Conservation (phyloP, 768 basidiomycete genomes). For the Naganishia kalamii region DNA sequence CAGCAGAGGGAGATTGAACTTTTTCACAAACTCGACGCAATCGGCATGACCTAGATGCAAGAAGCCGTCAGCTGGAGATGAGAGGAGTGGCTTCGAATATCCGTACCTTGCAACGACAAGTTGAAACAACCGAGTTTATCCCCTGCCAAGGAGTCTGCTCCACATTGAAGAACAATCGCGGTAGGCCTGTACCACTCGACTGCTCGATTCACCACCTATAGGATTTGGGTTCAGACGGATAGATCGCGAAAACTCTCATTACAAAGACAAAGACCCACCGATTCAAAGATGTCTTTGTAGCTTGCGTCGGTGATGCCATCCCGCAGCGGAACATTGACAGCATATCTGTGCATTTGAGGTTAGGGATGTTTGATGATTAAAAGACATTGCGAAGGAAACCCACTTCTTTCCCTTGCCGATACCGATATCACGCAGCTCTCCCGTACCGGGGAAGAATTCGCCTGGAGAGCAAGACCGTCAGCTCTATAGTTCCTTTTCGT, state of each 20-base stretch:
- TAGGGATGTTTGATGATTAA: no score
- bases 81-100: not conserved
- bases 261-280: slow-evolving; percentile 56
- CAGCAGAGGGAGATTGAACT: slow-evolving; percentile 87
- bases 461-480: slow-evolving; percentile 48
- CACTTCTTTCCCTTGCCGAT: slow-evolving; percentile 79
- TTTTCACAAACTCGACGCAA: slow-evolving; percentile 94
- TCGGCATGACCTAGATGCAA: slow-evolving; percentile 75
- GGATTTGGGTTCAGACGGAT: not conserved
- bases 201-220: slow-evolving; percentile 71
- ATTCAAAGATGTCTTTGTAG: slow-evolving; percentile 82
- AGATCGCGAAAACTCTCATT: not conserved
- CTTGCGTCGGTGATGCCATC: slow-evolving; percentile 90
- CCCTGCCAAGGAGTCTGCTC: slow-evolving; percentile 87
- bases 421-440: slow-evolving; percentile 78
- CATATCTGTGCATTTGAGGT: no score
- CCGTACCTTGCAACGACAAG: slow-evolving; percentile 68
- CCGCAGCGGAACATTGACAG: slow-evolving; percentile 85
- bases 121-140: slow-evolving; percentile 97
- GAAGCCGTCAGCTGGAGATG: not conserved
- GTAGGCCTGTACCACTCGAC: slow-evolving; percentile 82
- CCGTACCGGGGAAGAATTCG: slow-evolving; percentile 87
- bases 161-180: slow-evolving; percentile 87
- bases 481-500: not conserved
- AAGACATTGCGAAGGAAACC: slow-evolving; percentile 4